Percentiles rank a stretch among this genome's conserved stretches.
phyloP scores from a whole-genome alignment of 805 yeast species.

The Lachancea thermotolerans region DNA sequence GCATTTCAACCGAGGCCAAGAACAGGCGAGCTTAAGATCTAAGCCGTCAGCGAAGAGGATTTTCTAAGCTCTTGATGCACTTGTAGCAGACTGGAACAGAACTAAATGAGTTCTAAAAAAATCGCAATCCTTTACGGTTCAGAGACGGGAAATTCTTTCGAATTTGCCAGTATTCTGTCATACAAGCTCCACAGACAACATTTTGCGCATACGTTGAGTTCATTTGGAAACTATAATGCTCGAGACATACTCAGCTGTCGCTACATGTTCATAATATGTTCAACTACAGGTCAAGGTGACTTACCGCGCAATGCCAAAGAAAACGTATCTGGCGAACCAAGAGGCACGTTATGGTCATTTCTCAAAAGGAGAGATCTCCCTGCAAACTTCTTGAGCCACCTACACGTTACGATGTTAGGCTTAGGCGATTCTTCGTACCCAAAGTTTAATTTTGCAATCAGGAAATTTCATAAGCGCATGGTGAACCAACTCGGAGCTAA shows the following conservation, averaged over 20 bases:
- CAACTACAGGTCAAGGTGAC: conserved; percentile 96
- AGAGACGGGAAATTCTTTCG: conserved; percentile 89
- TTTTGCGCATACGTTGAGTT: conserved; percentile 40
- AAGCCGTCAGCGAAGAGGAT: too few species aligned
- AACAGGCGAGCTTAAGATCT: too few species aligned
- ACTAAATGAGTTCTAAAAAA: conserved; percentile 13
- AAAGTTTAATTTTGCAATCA: conserved; percentile 79
- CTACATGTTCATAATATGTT: conserved; percentile 44
- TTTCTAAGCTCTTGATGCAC: background rate
- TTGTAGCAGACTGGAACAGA: background rate
- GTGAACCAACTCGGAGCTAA: conserved; percentile 69
- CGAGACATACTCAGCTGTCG: conserved; percentile 46
- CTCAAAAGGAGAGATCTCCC: conserved; percentile 63
- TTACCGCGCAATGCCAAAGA: conserved; percentile 69
- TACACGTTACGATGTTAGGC: conserved; percentile 71
- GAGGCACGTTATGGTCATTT: conserved; percentile 55
- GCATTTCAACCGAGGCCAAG: too few species aligned
- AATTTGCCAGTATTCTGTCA: conserved; percentile 63
- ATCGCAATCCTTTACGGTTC: conserved; percentile 77
- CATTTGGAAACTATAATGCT: conserved; percentile 57
- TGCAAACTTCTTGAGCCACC: conserved; percentile 50
- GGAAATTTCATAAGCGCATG: conserved; percentile 72
- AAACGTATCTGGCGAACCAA: conserved; percentile 12
- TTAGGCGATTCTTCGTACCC: conserved; percentile 92
- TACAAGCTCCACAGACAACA: conserved; percentile 48